phyloP scores from a whole-genome alignment of 345 rosid genomes.

The Garcia nutans region DNA sequence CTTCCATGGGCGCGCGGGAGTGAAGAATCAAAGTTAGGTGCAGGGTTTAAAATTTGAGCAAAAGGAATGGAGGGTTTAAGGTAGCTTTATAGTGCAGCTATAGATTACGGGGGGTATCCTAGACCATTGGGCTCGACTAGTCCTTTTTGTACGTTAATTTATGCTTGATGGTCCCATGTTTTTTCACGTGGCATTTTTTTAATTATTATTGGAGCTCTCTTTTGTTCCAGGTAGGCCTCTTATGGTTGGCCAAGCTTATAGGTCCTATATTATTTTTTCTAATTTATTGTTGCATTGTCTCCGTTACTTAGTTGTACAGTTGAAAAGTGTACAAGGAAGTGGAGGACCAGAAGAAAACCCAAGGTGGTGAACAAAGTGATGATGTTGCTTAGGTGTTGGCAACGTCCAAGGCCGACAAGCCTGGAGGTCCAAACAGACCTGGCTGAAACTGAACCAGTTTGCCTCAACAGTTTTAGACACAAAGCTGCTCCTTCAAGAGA shows the following conservation, averaged over 20 bases:
- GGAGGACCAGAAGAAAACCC: background rate
- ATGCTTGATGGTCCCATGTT: background rate
- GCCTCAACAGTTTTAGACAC: slow-evolving; percentile 29
- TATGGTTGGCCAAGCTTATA: too few species aligned
- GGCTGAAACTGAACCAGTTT: slow-evolving; percentile 15
- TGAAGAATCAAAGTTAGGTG: background rate
- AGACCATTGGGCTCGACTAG: background rate
- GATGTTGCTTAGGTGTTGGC: slow-evolving; percentile 30
- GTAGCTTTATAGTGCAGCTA: too few species aligned
- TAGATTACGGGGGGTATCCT: too few species aligned
- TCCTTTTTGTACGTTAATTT: slow-evolving; percentile 10
- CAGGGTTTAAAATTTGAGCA: background rate
- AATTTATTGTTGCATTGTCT: too few species aligned
- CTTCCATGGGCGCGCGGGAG: slow-evolving; percentile 31
- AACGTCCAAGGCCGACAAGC: slow-evolving; percentile 43
- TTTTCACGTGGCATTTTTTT: background rate
- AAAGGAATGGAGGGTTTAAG: too few species aligned
- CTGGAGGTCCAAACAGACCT: slow-evolving; percentile 31
- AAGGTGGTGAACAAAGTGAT: slow-evolving; percentile 11
- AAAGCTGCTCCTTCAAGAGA: slow-evolving; percentile 28
- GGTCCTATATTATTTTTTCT: too few species aligned
- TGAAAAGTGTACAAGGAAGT: background rate
- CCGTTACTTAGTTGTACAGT: too few species aligned
- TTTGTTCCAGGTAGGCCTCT: too few species aligned
- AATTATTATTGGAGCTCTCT: too few species aligned